These are phyloP conservation scores for Backusella macrospora DNA, from an alignment of 192 early-diverging fungal species.

Conservation along the genomic window DNA sequence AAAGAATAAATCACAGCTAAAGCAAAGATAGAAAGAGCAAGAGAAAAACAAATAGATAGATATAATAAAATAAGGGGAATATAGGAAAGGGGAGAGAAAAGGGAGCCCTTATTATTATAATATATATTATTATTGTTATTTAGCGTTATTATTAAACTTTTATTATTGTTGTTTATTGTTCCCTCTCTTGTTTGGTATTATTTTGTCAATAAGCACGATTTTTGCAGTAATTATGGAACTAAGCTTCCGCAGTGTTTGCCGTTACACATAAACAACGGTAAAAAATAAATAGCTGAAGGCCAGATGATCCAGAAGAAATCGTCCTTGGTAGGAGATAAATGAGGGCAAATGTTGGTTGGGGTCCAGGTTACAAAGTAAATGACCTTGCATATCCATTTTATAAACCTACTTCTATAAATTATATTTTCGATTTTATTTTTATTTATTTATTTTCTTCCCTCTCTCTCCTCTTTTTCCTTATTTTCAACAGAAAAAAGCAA, in stretches of 20 bases:
- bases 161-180: not conserved
- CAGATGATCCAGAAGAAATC: constrained; percentile 6
- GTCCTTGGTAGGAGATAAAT: constrained; percentile 13
- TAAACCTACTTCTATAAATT: not conserved
- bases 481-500: not conserved
- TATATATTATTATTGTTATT: not conserved
- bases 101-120: constrained; percentile 5
- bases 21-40: not conserved
- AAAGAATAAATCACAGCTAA: not conserved
- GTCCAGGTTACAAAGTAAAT: constrained; percentile 15
- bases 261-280: not conserved
- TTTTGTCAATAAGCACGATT: not conserved
- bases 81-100: not conserved
- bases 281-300: not conserved
- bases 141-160: constrained; percentile 7
- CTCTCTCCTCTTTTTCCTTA: not conserved
- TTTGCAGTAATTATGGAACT: constrained; percentile 1
- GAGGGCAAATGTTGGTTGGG: constrained; percentile 13
- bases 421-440: not conserved
- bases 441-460: not conserved
- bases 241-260: constrained; percentile 3
- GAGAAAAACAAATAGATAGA: not conserved
- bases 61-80: constrained; percentile 11
- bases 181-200: not conserved
- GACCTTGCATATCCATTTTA: constrained; percentile 8